Evolutionary conservation across 192 early-diverging fungal species (phyloP).

Genomic region (Linnemannia zychae): DNA sequence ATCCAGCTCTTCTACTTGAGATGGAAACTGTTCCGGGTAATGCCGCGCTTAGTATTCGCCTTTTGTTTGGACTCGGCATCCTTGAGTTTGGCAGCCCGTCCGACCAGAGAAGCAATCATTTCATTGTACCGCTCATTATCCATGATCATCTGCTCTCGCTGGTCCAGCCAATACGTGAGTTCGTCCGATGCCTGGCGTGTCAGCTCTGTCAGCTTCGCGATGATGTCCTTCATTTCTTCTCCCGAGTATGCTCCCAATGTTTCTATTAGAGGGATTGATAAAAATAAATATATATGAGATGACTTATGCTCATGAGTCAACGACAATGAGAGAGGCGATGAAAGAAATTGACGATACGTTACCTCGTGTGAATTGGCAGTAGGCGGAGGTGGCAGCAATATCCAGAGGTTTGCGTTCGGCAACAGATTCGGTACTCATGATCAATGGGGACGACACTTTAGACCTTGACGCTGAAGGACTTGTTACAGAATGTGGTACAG

Average conservation of each 20-base stretch:
- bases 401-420: conserved; percentile 38
- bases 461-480: conserved; percentile 20
- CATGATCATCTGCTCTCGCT: conserved; percentile 72
- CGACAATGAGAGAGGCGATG: not conserved
- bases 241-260: conserved; percentile 63
- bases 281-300: not conserved
- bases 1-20: conserved; percentile 28
- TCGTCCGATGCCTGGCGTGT: conserved; percentile 67
- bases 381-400: conserved; percentile 22
- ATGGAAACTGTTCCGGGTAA: conserved; percentile 45
- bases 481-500: conserved; percentile 12
- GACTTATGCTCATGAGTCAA: not conserved
- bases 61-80: conserved; percentile 47
- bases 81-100: conserved; percentile 64
- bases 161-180: conserved; percentile 68
- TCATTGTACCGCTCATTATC: conserved; percentile 74
- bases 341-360: not conserved
- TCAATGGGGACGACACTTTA: conserved; percentile 41
- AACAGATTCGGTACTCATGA: conserved; percentile 25
- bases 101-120: conserved; percentile 70
- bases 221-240: conserved; percentile 63
- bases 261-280: conserved; percentile 43
- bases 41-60: conserved; percentile 38
- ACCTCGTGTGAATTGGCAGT: conserved; percentile 50
- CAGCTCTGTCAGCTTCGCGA: conserved; percentile 59